Percentiles rank a stretch among this genome's conserved stretches.
These are phyloP conservation scores for Fomitopsis schrenkii DNA, from an alignment of 1,284 basidiomycete species.

Conservation along the genomic window DNA sequence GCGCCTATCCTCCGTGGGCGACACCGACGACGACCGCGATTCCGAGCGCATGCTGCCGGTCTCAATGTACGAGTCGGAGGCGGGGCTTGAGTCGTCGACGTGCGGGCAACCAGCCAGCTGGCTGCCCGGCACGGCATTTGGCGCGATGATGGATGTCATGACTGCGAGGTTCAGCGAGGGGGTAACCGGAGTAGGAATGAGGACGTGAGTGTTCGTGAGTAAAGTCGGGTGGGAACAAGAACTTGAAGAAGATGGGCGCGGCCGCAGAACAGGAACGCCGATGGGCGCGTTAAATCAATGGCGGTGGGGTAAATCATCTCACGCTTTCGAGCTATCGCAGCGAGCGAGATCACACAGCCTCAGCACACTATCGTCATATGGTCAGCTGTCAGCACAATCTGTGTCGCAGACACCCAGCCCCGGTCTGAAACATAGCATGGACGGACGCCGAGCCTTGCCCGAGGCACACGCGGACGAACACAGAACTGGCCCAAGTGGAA, in stretches of 20 bases:
- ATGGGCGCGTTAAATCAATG: background rate
- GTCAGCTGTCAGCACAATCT: background rate
- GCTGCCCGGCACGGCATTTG: background rate
- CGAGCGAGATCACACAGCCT: background rate
- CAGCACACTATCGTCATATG: background rate
- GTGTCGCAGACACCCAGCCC: background rate
- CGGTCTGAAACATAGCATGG: background rate
- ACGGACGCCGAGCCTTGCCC: background rate
- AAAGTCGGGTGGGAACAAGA: background rate
- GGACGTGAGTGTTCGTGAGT: background rate
- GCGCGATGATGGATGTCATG: background rate
- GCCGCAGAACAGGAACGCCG: background rate
- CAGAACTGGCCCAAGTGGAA: background rate
- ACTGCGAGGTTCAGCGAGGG: background rate
- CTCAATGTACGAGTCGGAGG: background rate
- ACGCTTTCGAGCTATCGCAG: background rate
- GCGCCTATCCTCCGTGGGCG: background rate
- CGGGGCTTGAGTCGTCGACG: background rate
- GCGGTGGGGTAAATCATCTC: background rate
- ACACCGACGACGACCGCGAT: conserved; percentile 1
- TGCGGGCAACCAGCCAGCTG: background rate
- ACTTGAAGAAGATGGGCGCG: background rate
- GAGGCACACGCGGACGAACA: background rate
- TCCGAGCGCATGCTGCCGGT: background rate
- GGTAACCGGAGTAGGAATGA: background rate